Evolutionary conservation across 2,329 filamentous ascomycete genomes (phyloP).

Genomic region (Thelonectria olida): DNA sequence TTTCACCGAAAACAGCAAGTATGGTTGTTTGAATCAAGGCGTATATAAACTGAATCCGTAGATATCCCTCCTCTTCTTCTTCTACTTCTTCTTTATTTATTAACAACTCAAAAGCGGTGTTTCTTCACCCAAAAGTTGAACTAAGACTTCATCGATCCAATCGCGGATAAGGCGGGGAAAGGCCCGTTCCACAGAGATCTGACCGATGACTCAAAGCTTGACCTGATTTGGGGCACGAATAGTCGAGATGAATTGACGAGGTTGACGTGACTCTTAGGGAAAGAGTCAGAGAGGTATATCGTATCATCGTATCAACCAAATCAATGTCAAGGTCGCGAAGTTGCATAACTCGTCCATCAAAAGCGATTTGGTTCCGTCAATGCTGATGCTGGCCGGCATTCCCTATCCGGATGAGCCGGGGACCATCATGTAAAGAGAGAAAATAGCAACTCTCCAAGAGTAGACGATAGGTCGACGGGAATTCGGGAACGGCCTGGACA

Average conservation of each 20-base stretch:
- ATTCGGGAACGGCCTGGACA: no score
- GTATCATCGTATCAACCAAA: not conserved
- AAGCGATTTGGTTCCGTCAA: not conserved
- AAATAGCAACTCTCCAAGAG: no score
- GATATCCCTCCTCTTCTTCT: no score
- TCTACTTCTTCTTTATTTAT: not conserved
- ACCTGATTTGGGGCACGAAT: not conserved
- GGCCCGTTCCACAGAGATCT: slow-evolving; percentile 12
- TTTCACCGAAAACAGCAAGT: no score
- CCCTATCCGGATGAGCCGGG: not conserved
- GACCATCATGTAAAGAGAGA: no score
- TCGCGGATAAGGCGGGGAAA: slow-evolving; percentile 2
- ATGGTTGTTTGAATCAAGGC: no score
- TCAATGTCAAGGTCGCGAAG: not conserved
- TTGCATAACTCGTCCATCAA: not conserved
- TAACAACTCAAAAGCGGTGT: not conserved
- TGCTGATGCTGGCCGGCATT: not conserved
- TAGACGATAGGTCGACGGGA: no score
- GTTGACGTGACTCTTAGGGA: slow-evolving; percentile 3
- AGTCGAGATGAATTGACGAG: not conserved
- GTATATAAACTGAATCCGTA: no score
- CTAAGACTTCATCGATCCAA: slow-evolving; percentile 1
- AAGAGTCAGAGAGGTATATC: not conserved
- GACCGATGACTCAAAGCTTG: slow-evolving; percentile 35
- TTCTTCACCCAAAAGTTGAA: not conserved